Evolutionary conservation across 2,329 filamentous ascomycete genomes (phyloP).

Genomic region (Aureobasidium pullulans): DNA sequence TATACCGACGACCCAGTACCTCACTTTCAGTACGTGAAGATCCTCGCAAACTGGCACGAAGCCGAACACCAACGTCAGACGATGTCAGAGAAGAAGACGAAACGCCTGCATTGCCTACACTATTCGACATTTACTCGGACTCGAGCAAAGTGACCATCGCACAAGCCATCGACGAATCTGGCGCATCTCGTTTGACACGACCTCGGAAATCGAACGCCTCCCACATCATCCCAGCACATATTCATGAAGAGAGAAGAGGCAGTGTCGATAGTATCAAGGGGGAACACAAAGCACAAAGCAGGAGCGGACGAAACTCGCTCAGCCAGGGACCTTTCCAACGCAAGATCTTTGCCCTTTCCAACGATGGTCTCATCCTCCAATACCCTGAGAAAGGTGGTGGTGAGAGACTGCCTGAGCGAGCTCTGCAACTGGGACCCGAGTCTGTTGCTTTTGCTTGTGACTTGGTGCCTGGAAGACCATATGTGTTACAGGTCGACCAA

Average conservation of each 20-base stretch:
- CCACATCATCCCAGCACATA: background rate
- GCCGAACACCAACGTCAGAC: background rate
- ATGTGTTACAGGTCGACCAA: conserved; percentile 70
- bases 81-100: conserved; percentile 2
- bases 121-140: conserved; percentile 9
- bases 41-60: background rate
- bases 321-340: conserved; percentile 17
- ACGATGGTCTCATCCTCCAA: conserved; percentile 66
- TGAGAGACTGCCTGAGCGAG: conserved; percentile 66
- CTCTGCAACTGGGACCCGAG: conserved; percentile 62
- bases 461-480: conserved; percentile 69
- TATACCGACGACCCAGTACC: background rate
- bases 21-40: conserved; percentile 2
- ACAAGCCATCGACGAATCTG: conserved; percentile 2
- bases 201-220: conserved; percentile 10
- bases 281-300: background rate
- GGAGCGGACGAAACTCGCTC: conserved; percentile 1
- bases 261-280: conserved; percentile 5
- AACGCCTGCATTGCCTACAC: background rate
- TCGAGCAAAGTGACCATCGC: conserved; percentile 8
- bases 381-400: conserved; percentile 64
- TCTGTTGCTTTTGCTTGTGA: conserved; percentile 77
- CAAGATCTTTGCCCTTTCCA: conserved; percentile 66
- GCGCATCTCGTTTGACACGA: background rate
- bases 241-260: conserved; percentile 8